A percentile compares a stretch with the other conserved stretches of the same genome.
phyloP scores from a whole-genome alignment of 257 asterid genomes.

The Lavandula angustifolia region DNA sequence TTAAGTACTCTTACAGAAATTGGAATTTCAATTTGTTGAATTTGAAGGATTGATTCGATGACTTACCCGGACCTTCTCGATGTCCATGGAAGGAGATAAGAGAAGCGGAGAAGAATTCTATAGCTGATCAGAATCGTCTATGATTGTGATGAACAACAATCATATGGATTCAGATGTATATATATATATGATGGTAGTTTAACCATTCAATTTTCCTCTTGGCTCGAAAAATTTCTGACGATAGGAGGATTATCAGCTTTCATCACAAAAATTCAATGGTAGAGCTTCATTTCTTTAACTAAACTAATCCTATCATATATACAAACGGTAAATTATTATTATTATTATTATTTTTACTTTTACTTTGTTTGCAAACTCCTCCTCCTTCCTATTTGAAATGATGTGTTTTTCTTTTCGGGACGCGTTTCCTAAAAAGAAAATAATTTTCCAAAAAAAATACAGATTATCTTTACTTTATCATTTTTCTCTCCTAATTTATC shows the following conservation, averaged over 20 bases:
- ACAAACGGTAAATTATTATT: no score
- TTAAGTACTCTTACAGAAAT: no score
- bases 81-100: slow-evolving; percentile 32
- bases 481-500: no score
- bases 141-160: slow-evolving; percentile 3
- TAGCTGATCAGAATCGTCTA: background rate
- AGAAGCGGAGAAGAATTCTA: slow-evolving; percentile 3
- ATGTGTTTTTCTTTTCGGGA: no score
- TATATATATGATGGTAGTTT: background rate
- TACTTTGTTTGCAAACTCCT: no score
- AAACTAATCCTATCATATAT: no score
- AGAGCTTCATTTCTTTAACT: background rate
- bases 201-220: slow-evolving; percentile 16
- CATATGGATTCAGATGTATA: background rate
- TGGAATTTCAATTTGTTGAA: background rate
- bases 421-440: no score
- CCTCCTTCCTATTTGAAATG: no score
- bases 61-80: slow-evolving; percentile 30
- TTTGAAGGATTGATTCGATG: background rate
- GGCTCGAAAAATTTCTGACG: background rate
- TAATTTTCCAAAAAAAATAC: no score
- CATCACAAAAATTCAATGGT: slow-evolving; percentile 15
- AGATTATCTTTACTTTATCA: no score
- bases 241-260: slow-evolving; percentile 25
- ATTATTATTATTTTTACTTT: no score